A percentile compares a stretch with the other conserved stretches of the same genome.
These are phyloP conservation scores for Neurospora sp. DNA, from an alignment of 495 filamentous ascomycete genomes.

Conservation along the genomic window DNA sequence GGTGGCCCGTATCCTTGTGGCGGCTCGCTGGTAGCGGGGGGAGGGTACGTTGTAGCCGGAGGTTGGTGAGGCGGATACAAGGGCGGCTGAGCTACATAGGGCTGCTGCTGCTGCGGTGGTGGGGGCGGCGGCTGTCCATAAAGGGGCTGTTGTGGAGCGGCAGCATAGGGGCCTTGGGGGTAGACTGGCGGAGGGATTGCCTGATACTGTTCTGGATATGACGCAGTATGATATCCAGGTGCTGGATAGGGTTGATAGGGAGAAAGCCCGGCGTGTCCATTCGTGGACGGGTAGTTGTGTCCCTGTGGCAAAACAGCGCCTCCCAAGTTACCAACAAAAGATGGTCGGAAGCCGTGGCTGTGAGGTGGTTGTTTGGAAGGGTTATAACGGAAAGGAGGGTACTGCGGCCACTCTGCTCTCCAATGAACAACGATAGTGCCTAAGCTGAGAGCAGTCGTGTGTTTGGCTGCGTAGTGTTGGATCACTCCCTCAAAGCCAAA, in stretches of 20 bases:
- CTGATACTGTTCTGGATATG: constrained; percentile 27
- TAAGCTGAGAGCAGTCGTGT: constrained; percentile 54
- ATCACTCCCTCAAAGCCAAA: constrained; percentile 70
- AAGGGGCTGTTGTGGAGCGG: constrained; percentile 17
- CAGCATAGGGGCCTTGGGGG: constrained; percentile 24
- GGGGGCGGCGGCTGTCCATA: constrained; percentile 13
- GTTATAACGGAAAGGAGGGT: constrained; percentile 57
- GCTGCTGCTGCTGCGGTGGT: neutral
- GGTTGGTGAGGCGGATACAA: constrained; percentile 18
- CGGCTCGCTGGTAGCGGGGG: constrained; percentile 10
- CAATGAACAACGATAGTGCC: constrained; percentile 64
- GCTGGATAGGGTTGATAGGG: constrained; percentile 27
- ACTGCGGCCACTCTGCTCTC: constrained; percentile 68
- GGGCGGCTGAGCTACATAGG: constrained; percentile 17
- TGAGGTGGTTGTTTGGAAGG: constrained; percentile 21
- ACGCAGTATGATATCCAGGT: constrained; percentile 28
- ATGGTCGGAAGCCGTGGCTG: neutral
- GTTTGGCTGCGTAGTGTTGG: constrained; percentile 74
- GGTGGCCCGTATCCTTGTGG: constrained; percentile 11
- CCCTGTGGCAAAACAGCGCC: constrained; percentile 7
- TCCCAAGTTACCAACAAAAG: neutral
- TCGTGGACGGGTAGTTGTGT: constrained; percentile 26
- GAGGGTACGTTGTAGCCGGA: constrained; percentile 11
- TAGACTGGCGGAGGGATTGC: constrained; percentile 11
- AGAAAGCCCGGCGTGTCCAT: constrained; percentile 12